Conservation (phyloP, 805 yeast species). For the Komagataella kurtzmanii region DNA sequence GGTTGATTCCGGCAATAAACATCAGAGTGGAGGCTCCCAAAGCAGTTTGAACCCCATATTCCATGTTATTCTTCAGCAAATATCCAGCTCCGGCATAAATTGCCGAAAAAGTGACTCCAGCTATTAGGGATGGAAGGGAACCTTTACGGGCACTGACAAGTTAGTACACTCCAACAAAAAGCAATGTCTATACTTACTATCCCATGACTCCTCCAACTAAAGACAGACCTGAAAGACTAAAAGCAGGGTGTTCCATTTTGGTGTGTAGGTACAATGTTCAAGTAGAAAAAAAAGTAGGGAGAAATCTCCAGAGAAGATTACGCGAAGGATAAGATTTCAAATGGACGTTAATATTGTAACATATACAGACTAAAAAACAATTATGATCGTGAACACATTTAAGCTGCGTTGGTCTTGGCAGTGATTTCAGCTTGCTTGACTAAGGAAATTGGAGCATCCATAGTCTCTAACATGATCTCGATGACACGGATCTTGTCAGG, state of each 20-base stretch:
- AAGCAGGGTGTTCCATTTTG: constrained; percentile 15
- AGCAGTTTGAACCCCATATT: constrained; percentile 74
- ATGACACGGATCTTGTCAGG: constrained; percentile 50
- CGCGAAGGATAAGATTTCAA: constrained; percentile 2
- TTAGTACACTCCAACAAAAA: neutral
- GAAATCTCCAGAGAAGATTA: neutral
- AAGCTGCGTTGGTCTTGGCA: constrained; percentile 17
- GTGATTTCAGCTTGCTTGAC: constrained; percentile 51
- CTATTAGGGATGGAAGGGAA: constrained; percentile 68
- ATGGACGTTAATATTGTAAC: neutral
- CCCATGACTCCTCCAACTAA: constrained; percentile 19
- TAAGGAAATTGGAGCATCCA: constrained; percentile 60
- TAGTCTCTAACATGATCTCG: constrained; percentile 53
- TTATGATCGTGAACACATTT: neutral
- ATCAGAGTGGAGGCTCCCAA: constrained; percentile 56
- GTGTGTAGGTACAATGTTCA: neutral
- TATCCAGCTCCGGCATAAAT: constrained; percentile 64
- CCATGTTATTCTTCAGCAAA: constrained; percentile 56
- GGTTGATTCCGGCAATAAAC: constrained; percentile 56
- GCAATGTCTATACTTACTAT: constrained; percentile 5
- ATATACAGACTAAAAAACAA: neutral
- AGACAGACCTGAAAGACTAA: constrained; percentile 14
- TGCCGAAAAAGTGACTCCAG: constrained; percentile 52
- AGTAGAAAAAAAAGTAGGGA: neutral
- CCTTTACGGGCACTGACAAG: constrained; percentile 30